A percentile compares a stretch with the other conserved stretches of the same genome.
These are phyloP conservation scores for Cerrena zonata DNA, from an alignment of 1,284 basidiomycete genomes.

Conservation along the genomic window DNA sequence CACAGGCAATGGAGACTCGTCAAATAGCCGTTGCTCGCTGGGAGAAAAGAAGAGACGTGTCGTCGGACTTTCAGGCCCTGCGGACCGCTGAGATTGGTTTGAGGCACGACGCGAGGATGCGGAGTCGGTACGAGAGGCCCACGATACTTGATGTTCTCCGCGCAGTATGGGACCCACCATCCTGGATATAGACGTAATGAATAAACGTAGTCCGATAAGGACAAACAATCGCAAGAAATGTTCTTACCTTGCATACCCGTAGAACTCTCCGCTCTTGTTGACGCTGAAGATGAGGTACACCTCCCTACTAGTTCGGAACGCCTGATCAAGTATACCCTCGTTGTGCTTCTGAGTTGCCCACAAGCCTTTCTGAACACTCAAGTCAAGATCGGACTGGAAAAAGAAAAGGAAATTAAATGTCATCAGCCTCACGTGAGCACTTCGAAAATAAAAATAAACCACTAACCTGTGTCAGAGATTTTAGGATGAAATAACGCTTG, in stretches of 20 bases:
- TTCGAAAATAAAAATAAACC: not conserved
- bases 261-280: conserved; percentile 88
- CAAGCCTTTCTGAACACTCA: conserved; percentile 73
- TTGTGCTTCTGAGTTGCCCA: conserved; percentile 96
- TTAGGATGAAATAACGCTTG: conserved; percentile 87
- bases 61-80: conserved; percentile 16
- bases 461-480: conserved; percentile 74
- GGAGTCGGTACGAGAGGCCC: conserved; percentile 49
- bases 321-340: conserved; percentile 83
- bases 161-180: conserved; percentile 58
- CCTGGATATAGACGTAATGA: conserved; percentile 29
- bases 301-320: conserved; percentile 80
- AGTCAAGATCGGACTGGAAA: conserved; percentile 70
- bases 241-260: conserved; percentile 75
- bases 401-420: not conserved
- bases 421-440: not conserved
- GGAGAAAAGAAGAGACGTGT: conserved; percentile 34
- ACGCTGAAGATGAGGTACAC: conserved; percentile 88
- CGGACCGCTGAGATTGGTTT: conserved; percentile 9
- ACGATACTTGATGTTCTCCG: conserved; percentile 48
- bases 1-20: conserved; percentile 38
- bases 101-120: conserved; percentile 21
- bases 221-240: not conserved
- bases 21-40: conserved; percentile 34
- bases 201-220: not conserved